Conservation (phyloP, 345 rosid species). For the Noccaea caerulescens region DNA sequence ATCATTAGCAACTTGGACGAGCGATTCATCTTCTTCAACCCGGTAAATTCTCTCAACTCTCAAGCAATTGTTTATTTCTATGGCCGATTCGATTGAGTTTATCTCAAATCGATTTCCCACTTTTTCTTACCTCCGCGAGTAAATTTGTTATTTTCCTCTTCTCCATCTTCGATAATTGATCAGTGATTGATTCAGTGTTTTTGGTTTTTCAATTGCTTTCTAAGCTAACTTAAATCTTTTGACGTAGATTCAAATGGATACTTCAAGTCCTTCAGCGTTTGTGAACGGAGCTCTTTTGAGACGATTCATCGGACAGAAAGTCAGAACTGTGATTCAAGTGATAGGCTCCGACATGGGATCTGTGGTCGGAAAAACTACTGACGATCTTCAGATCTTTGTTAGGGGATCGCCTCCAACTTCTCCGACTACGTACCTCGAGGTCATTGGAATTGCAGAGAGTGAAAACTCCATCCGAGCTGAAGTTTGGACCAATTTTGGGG, state of each 20-base stretch:
- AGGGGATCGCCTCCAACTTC: conserved; percentile 60
- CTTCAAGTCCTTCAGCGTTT: conserved; percentile 79
- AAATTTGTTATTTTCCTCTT: neutral
- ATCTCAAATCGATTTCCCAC: neutral
- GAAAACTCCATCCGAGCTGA: conserved; percentile 67
- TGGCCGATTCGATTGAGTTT: neutral
- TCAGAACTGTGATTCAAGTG: conserved; percentile 75
- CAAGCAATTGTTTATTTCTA: neutral
- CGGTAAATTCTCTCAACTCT: neutral
- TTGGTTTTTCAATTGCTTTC: neutral
- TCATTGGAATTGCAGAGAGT: conserved; percentile 82
- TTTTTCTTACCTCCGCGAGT: neutral
- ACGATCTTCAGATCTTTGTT: conserved; percentile 61
- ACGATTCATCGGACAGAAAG: conserved; percentile 65
- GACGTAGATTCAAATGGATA: conserved; percentile 57
- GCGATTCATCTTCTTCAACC: conserved; percentile 32
- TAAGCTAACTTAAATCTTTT: neutral
- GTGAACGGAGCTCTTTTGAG: conserved; percentile 73
- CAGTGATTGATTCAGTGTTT: no score
- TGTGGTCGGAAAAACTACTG: conserved; percentile 72
- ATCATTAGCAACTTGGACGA: conserved; percentile 16
- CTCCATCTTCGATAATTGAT: neutral
- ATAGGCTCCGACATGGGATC: conserved; percentile 53
- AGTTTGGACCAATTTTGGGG: conserved; percentile 76
- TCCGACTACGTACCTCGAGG: conserved; percentile 73